phyloP scores from a whole-genome alignment of 2,329 filamentous ascomycete species.

The Acephala macrosclerotiorum region DNA sequence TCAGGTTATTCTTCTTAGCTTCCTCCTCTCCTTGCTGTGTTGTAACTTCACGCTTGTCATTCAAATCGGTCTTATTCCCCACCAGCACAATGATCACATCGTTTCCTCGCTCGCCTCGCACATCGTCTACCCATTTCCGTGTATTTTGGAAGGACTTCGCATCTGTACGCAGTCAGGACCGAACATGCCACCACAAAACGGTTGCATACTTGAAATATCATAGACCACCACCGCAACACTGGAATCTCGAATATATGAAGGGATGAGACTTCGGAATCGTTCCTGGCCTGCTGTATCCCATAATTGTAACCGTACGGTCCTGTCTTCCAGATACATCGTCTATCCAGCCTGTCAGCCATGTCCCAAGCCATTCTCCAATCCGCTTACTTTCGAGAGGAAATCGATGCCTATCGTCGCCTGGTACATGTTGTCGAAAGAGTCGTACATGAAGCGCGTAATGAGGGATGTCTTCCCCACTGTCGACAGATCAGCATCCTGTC shows the following conservation, averaged over 20 bases:
- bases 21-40: conserved; percentile 97
- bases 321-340: conserved; percentile 99
- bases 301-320: conserved; percentile 94
- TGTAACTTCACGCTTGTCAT: conserved; percentile 97
- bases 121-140: conserved; percentile 99
- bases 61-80: conserved; percentile 98
- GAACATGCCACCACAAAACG: background rate
- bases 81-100: conserved; percentile 99
- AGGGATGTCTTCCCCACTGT: conserved; percentile 97
- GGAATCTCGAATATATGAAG: conserved; percentile 97
- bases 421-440: conserved; percentile 99
- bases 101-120: conserved; percentile 93
- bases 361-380: conserved; percentile 13
- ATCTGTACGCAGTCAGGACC: conserved; percentile 57
- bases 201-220: conserved; percentile 83
- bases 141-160: conserved; percentile 98
- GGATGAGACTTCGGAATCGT: conserved; percentile 94
- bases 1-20: conserved; percentile 95
- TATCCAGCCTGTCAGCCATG: conserved; percentile 46
- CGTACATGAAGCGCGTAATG: conserved; percentile 99
- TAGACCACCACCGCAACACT: conserved; percentile 98
- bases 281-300: conserved; percentile 99
- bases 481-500: conserved; percentile 33
- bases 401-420: conserved; percentile 99
- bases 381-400: conserved; percentile 90